Percentiles rank a stretch among this genome's conserved stretches.
Evolutionary conservation across 805 yeast genomes (phyloP).

Genomic region (Candida awuae): DNA sequence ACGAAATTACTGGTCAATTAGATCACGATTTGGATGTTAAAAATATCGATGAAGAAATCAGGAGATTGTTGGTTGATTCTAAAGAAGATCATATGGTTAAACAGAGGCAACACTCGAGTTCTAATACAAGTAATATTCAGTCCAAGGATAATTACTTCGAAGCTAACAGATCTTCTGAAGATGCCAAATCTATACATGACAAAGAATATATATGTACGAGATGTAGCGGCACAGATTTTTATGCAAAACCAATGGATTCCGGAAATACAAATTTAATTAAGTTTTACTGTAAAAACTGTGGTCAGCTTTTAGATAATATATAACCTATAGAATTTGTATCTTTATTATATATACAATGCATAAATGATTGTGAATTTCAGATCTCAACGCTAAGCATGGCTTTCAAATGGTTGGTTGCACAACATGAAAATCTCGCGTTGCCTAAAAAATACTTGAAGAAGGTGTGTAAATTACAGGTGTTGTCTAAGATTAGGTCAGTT

Average conservation of each 20-base stretch:
- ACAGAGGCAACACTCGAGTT: conserved; percentile 6
- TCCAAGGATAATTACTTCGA: too few species aligned
- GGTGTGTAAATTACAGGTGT: too few species aligned
- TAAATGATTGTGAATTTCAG: background rate
- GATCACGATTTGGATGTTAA: conserved; percentile 5
- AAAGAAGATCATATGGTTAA: conserved; percentile 3
- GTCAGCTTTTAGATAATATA: conserved; percentile 13
- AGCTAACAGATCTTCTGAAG: background rate
- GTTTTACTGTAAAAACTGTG: conserved; percentile 26
- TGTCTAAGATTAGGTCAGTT: too few species aligned
- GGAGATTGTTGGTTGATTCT: background rate
- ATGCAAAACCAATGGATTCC: conserved; percentile 19
- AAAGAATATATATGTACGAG: conserved; percentile 11
- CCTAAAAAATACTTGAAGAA: too few species aligned
- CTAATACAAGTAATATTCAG: too few species aligned
- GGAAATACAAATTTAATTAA: conserved; percentile 14
- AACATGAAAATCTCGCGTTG: too few species aligned
- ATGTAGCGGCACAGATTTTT: conserved; percentile 20
- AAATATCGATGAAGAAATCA: conserved; percentile 10
- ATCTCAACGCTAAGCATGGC: background rate
- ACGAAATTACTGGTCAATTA: background rate
- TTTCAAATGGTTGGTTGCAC: too few species aligned
- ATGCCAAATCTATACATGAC: background rate
- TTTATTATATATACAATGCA: background rate
- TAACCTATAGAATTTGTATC: background rate